Base-by-base conservation (phyloP, 768 basidiomycete species). In the Trametopsis cervina region DNA sequence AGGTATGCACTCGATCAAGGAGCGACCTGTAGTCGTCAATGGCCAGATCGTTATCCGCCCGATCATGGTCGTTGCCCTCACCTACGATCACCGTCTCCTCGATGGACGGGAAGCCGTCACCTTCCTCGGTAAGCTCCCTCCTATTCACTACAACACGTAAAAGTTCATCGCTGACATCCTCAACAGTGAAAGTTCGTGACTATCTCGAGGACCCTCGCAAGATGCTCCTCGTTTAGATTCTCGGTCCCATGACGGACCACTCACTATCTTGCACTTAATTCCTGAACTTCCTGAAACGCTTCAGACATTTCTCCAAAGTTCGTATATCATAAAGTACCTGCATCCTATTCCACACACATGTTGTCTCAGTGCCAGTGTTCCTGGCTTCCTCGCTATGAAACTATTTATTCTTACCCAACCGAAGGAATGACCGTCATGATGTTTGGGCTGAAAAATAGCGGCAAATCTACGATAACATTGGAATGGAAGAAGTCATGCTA, bases 11-110 rank as follows among this genome's bases (percentile, higher is more conserved):
- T 62, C 89, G 18, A 93, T 96, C 73, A 93, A 92, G 64, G 93
- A 95, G 57, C 80, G 76, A 52, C 80, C 89, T 6, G 90, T 89
- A 21, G 95, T 95, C 21, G 88, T 95, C 40, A 74, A 96, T 57
- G 95, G 94, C 20, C 83, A 98, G 72, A 90, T 98, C 57, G 94
- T 93, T 55, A 86, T 98, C 63, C 83, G 95, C 47, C 95, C 95
- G 24, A 90, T 98, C 69, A 97, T 97, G 94, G 78, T 93, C 38
- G 83, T 94, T 44, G 89, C 88, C 6, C 75, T 92, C 51, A 95
- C 93, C 0, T 98, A 97, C 64, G 94, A 98, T 67, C 94, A 98
- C 70, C 78, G 95, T 53, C 68, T 99, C 60, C 75, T 99, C 56
- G 95, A 99, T 63, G 95, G 95, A 27, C 76, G 95, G 55, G 95